Evolutionary conservation across 1,284 basidiomycete species (phyloP), one percentile per base, ranked within the genome.

Genomic region (Pholiota adiposa): DNA sequence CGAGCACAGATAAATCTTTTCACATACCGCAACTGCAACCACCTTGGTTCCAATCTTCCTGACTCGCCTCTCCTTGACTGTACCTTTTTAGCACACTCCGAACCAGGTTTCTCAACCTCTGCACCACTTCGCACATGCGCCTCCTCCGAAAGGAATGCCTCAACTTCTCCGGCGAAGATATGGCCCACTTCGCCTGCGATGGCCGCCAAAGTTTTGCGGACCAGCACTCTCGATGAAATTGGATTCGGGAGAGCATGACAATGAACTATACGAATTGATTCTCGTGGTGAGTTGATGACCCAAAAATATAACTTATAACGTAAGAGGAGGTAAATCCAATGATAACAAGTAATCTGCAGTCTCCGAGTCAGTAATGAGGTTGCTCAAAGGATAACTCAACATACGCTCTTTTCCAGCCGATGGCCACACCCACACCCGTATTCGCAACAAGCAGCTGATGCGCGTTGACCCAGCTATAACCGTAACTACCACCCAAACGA

Each of bases 351-450:
- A 79, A 64, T 23, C 77, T 78, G 44, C 3, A 48, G 19, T 27
- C n/a, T 21, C 9, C 6, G 43, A 4, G 7, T 51, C 29, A 57
- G 38, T 36, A 44, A 29, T 25, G 25, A 54, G 16, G 44, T 31
- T 40, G 18, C 46, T 41, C n/a, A 25, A 27, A 55, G 36, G 25
- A 40, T 48, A 25, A 55, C 56, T 21, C 14, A 18, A 70, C 75
- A 44, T 66, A 79, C 77, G 75, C 77, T 70, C 78, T 63, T 59
- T 75, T 77, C 77, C 77, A 79, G 14, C 74, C 77, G 12, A 79
- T 54, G 12, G 50, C 44, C n/a, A 78, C 67, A 4, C 77, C 77
- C 14, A 75, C 67, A 14, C 77, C 77, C 1, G 69, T 54, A 51
- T 72, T 73, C 2, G 65, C 63, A 19, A 76, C 29, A 3, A 72